Evolutionary conservation across 768 basidiomycete species (phyloP).

Genomic region (Suillus subalutaceus): DNA sequence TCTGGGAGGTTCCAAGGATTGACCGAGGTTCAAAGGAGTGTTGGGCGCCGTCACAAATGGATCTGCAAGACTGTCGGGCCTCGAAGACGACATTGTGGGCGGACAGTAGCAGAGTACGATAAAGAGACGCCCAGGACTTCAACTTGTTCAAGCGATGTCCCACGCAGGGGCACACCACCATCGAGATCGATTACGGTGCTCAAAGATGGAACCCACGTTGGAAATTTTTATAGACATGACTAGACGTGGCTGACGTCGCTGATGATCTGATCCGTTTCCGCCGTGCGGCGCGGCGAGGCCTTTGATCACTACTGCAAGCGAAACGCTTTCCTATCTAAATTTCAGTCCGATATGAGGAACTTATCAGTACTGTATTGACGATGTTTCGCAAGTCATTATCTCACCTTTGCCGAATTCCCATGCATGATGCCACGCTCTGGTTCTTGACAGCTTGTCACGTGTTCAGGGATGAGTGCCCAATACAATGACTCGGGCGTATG

Average conservation of each 20-base stretch:
- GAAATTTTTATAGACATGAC: not conserved
- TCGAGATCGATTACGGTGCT: not conserved
- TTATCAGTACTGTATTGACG: too few species aligned
- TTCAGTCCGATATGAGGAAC: not conserved
- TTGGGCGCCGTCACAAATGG: constrained; percentile 14
- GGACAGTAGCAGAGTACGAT: not conserved
- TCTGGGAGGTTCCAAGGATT: constrained; percentile 22
- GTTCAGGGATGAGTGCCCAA: too few species aligned
- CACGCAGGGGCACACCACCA: not conserved
- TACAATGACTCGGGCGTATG: too few species aligned
- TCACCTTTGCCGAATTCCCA: too few species aligned
- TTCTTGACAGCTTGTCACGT: not conserved
- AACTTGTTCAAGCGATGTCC: not conserved
- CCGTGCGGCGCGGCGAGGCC: not conserved
- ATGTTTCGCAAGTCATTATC: too few species aligned
- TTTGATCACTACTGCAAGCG: not conserved
- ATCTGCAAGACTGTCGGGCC: constrained; percentile 25
- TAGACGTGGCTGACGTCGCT: not conserved
- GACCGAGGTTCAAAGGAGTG: constrained; percentile 15
- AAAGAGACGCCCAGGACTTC: not conserved
- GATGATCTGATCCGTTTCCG: not conserved
- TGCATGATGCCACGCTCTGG: too few species aligned
- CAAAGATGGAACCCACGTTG: not conserved
- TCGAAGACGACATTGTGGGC: constrained; percentile 17
- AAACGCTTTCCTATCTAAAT: not conserved